These are phyloP conservation scores for Kwoniella botswanensis DNA, from an alignment of 768 basidiomycete species.

Conservation along the genomic window DNA sequence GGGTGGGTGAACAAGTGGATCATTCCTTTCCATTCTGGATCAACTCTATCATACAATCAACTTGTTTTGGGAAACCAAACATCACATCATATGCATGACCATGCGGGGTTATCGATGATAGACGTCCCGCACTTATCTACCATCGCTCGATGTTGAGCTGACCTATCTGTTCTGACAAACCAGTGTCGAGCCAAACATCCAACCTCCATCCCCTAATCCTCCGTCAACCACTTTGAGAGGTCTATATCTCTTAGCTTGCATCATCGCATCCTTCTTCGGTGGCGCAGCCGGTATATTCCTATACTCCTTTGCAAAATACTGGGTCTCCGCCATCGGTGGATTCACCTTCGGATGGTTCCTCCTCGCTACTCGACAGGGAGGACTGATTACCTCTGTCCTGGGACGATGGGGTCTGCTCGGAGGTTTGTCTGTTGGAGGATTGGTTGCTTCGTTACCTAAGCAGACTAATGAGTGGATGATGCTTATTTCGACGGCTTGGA, in stretches of 20 bases:
- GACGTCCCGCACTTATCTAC: background rate
- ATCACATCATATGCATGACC: too few relatives aligned
- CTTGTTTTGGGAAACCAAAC: background rate
- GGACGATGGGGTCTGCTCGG: conserved; percentile 89
- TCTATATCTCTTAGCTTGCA: conserved; percentile 82
- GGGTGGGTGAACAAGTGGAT: conserved; percentile 39
- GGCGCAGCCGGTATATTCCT: conserved; percentile 89
- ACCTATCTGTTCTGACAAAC: conserved; percentile 37
- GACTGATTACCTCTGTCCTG: conserved; percentile 75
- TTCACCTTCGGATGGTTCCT: conserved; percentile 86
- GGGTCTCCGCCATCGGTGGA: conserved; percentile 74
- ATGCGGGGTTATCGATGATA: too few relatives aligned
- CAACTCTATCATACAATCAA: background rate
- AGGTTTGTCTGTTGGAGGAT: conserved; percentile 78
- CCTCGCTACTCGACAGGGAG: conserved; percentile 81
- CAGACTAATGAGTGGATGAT: conserved; percentile 86
- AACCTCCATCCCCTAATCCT: conserved; percentile 63
- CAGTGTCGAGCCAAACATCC: conserved; percentile 76
- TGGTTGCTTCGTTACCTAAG: conserved; percentile 81
- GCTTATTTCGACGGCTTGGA: conserved; percentile 78
- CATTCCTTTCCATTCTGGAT: background rate
- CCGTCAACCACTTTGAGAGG: conserved; percentile 80
- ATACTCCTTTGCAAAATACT: conserved; percentile 85
- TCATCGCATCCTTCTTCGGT: conserved; percentile 79
- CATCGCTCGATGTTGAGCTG: background rate